Evolutionary conservation across 805 yeast genomes (phyloP), one percentile per base, ranked within the genome.

Genomic region (Monosporozyma aerobia): DNA sequence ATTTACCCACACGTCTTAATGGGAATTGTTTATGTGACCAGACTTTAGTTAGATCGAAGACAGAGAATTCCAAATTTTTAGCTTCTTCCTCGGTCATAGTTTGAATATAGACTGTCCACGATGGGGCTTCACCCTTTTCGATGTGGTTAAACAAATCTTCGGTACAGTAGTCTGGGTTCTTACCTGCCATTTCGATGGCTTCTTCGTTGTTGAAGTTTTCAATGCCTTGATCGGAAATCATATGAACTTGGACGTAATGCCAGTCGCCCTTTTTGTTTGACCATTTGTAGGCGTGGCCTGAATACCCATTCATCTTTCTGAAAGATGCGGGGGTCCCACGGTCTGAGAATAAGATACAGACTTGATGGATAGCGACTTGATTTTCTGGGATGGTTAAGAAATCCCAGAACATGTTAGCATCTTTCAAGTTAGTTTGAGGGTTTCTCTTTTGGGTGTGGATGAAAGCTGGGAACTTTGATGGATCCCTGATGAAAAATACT

Each of bases 1-100:
- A 73, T 68, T 82, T 83, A 68, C 96, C 97, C 66, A 89, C 83
- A 69, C 82, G 82, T 70, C 96, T 81, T 73, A 89, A 71, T 64
- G 97, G 96, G 77, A 81, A 89, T 53, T 88, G 83, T 61, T 73
- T 74, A 67, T 89, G 95, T 37, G 96, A 89, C 97, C 97, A 89
- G 52, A 87, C 85, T 75, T 90, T 90, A 57, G 97, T 89, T 69
- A 89, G 77, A 71, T 89, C 97, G 67, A 87, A 88, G 46, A 90
- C 90, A 5, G 92, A 85, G 72, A 85, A 88, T 65, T 85, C 84
- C 49, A 79, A 79, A 55, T 80, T 71, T 69, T 83, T 78, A 55
- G 95, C 89, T 71, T 89, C 82, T 61, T 81, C 87, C 56, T 80
- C 79, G 37, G 95, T 85, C 96, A 89, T 89, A 46, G 87, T 79